These are phyloP conservation scores for Trichophyton schoenleinii DNA, from an alignment of 2,329 filamentous ascomycete species.

Conservation along the genomic window DNA sequence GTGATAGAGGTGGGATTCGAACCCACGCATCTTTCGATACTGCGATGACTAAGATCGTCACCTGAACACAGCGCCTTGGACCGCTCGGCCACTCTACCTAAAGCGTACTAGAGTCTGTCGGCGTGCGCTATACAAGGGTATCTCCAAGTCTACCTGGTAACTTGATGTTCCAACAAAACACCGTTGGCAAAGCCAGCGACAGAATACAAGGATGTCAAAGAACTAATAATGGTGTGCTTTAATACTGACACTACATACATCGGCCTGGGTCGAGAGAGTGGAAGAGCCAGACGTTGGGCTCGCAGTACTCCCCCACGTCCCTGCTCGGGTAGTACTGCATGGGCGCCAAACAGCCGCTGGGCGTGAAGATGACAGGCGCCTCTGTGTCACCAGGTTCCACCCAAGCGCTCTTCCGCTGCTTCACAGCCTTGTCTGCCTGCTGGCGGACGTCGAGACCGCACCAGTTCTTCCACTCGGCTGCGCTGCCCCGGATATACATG, in stretches of 20 bases:
- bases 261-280: not conserved
- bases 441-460: not conserved
- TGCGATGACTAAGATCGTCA: not conserved
- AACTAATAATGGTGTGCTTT: no score
- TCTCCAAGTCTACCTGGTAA: no score
- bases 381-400: not conserved
- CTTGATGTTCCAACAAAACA: no score
- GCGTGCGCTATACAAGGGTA: not conserved
- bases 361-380: not conserved
- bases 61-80: constrained; percentile 5
- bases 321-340: not conserved
- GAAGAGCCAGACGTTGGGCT: not conserved
- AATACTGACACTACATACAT: not conserved
- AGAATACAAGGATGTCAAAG: no score
- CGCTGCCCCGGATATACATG: not conserved
- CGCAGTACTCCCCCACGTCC: not conserved
- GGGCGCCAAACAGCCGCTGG: not conserved
- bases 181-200: no score
- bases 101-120: not conserved
- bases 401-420: not conserved
- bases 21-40: constrained; percentile 7
- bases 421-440: not conserved
- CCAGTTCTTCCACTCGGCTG: not conserved
- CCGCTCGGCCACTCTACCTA: constrained; percentile 5
- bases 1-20: constrained; percentile 5